Conservation (phyloP, 495 filamentous ascomycete genomes). For the Penicillium cinerascens region DNA sequence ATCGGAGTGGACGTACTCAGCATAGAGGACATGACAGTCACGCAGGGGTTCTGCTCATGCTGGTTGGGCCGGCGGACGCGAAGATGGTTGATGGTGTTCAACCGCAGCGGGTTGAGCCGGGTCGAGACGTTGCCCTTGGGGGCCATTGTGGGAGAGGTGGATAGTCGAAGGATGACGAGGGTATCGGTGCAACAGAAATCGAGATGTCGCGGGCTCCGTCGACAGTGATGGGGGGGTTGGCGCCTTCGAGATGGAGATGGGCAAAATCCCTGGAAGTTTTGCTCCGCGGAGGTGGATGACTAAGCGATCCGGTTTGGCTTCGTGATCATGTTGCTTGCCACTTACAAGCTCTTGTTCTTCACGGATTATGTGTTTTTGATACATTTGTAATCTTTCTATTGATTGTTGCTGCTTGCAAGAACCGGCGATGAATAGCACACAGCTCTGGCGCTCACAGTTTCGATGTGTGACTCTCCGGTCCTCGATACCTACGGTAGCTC, state of each 20-base stretch:
- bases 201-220: conserved; percentile 16
- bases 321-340: conserved; percentile 3
- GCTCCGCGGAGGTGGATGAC: conserved; percentile 45
- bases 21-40: conserved; percentile 82
- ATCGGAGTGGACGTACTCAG: conserved; percentile 60
- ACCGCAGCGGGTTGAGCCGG: conserved; percentile 62
- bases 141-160: conserved; percentile 44
- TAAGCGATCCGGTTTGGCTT: conserved; percentile 14
- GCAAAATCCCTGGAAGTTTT: conserved; percentile 30
- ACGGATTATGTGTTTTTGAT: neutral
- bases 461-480: conserved; percentile 13
- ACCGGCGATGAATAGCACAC: conserved; percentile 26
- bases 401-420: no score
- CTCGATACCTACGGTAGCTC: conserved; percentile 10
- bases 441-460: conserved; percentile 14
- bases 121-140: conserved; percentile 44
- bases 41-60: conserved; percentile 71
- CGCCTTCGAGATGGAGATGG: conserved; percentile 11
- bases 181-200: neutral
- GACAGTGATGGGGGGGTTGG: conserved; percentile 15
- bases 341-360: conserved; percentile 4
- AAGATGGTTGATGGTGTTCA: conserved; percentile 81
- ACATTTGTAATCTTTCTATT: neutral
- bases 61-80: conserved; percentile 81
- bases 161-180: conserved; percentile 23